phyloP scores from a whole-genome alignment of 495 filamentous ascomycete genomes.

The Bombardia bombarda region DNA sequence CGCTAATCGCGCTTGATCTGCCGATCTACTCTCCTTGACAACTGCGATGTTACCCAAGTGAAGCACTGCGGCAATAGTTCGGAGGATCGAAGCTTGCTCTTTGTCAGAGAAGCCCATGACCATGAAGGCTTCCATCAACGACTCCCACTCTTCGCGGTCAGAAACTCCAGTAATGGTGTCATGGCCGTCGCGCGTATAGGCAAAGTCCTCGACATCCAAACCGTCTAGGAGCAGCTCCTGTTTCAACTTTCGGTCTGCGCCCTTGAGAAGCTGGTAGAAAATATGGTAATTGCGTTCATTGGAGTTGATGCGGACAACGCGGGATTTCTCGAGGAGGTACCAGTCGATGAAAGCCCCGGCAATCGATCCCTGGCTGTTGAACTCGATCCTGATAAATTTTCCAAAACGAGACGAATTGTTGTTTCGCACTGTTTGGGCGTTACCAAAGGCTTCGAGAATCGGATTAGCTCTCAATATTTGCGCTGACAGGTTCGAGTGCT shows the following conservation, averaged over 20 bases:
- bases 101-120: slow-evolving; percentile 90
- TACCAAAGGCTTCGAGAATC: slow-evolving; percentile 96
- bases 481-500: slow-evolving; percentile 84
- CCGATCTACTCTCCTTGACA: slow-evolving; percentile 77
- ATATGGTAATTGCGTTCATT: slow-evolving; percentile 95
- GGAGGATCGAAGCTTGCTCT: slow-evolving; percentile 75
- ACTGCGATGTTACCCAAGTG: slow-evolving; percentile 91
- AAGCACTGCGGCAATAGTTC: slow-evolving; percentile 82
- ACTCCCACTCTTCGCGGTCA: slow-evolving; percentile 83
- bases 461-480: slow-evolving; percentile 96
- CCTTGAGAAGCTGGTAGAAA: slow-evolving; percentile 91
- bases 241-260: slow-evolving; percentile 64
- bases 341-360: slow-evolving; percentile 96
- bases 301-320: slow-evolving; percentile 79
- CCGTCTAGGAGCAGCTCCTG: slow-evolving; percentile 67
- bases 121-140: slow-evolving; percentile 83
- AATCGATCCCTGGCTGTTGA: slow-evolving; percentile 83
- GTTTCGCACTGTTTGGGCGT: slow-evolving; percentile 95
- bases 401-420: slow-evolving; percentile 99
- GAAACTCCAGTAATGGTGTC: slow-evolving; percentile 86
- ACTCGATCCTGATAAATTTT: slow-evolving; percentile 98
- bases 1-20: slow-evolving; percentile 80
- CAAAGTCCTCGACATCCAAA: slow-evolving; percentile 74
- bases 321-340: slow-evolving; percentile 95
- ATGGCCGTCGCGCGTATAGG: slow-evolving; percentile 85